Conservation (phyloP, 345 rosid genomes). For the Adansonia digitata region DNA sequence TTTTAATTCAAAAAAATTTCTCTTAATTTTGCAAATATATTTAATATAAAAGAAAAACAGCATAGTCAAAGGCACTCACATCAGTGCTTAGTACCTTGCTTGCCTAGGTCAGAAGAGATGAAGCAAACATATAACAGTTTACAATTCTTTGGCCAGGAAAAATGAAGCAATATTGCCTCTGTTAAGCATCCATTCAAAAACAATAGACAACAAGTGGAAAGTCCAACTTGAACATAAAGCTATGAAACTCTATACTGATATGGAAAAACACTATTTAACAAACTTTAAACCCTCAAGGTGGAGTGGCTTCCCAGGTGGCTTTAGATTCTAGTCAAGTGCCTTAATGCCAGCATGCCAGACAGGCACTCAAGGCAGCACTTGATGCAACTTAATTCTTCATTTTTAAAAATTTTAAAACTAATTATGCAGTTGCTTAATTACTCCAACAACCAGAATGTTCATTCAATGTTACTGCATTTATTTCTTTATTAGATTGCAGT, state of each 20-base stretch:
- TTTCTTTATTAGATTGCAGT: not conserved
- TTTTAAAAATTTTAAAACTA: not conserved
- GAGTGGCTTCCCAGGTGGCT: not conserved
- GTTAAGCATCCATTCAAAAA: not conserved
- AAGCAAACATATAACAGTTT: not conserved
- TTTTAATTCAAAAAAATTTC: not conserved
- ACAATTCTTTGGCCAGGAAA: not conserved
- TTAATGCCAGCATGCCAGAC: not conserved
- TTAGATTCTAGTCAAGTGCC: not conserved
- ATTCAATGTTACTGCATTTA: not conserved
- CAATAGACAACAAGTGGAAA: not conserved
- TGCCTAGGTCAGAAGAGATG: not conserved
- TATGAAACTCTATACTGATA: not conserved
- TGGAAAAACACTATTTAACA: not conserved
- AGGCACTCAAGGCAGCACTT: not conserved
- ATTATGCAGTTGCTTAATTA: not conserved
- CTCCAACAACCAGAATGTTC: not conserved
- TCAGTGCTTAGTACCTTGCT: not conserved
- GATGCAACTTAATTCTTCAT: not conserved
- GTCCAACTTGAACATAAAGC: not conserved
- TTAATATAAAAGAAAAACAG: not conserved
- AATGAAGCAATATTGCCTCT: not conserved
- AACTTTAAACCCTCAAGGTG: not conserved
- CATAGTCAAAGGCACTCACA: not conserved
- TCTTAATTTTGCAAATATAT: not conserved